Conservation (phyloP, 768 basidiomycete species). For the Mycena pura region DNA sequence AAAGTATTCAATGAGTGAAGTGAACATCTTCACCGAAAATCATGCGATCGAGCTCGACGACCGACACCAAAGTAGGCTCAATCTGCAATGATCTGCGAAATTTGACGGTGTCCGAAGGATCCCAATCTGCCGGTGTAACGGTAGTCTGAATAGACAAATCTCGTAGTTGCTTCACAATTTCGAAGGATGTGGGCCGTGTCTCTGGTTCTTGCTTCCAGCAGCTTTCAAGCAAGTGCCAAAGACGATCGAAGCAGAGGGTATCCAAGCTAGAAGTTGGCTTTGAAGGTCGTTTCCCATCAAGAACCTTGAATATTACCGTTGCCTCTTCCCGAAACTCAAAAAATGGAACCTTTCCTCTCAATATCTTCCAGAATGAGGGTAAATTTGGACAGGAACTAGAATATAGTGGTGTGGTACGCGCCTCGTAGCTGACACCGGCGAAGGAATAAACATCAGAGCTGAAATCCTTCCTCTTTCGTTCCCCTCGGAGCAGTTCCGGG, state of each 20-base stretch:
- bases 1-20: too few relatives aligned
- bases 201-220: neutral
- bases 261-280: neutral
- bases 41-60: neutral
- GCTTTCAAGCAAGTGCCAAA: constrained; percentile 5
- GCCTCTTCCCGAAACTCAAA: neutral
- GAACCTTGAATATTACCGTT: neutral
- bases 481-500: constrained; percentile 44
- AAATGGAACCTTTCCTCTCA: constrained; percentile 3
- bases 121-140: constrained; percentile 3
- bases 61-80: neutral
- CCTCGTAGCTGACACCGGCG: constrained; percentile 48
- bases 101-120: neutral
- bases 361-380: neutral
- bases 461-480: constrained; percentile 11
- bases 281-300: constrained; percentile 2
- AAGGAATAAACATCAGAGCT: constrained; percentile 49
- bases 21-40: neutral
- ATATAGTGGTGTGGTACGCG: neutral
- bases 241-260: neutral
- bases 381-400: neutral
- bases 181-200: neutral
- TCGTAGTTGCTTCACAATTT: neutral
- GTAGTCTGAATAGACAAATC: constrained; percentile 4
- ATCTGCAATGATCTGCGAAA: neutral